Conservation (phyloP, 202 grass and related monocot genomes). For the Brachypodium distachyon region DNA sequence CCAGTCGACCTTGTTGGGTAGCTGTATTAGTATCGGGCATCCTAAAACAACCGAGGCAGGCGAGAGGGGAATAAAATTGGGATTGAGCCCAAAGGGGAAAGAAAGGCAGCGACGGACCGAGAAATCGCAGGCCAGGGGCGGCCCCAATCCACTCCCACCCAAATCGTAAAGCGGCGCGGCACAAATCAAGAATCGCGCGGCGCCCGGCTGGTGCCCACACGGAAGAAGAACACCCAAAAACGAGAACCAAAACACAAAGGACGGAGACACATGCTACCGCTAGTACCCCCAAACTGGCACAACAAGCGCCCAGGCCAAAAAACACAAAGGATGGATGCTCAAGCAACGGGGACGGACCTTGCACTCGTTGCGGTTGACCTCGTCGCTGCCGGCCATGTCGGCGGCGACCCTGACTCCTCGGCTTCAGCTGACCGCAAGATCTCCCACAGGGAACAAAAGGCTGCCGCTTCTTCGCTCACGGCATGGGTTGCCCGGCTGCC, state of each 20-base stretch:
- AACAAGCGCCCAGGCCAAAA: conserved; percentile 4
- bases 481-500: neutral
- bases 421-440: neutral
- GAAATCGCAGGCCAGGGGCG: conserved; percentile 46
- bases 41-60: conserved; percentile 27
- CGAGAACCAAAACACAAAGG: neutral
- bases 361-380: conserved; percentile 98
- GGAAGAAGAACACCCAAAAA: neutral
- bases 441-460: neutral
- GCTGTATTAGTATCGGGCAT: conserved; percentile 16
- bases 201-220: neutral
- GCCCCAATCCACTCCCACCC: conserved; percentile 34
- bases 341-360: conserved; percentile 34
- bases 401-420: neutral
- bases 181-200: conserved; percentile 16
- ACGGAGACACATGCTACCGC: neutral
- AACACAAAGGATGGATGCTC: neutral
- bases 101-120: conserved; percentile 43
- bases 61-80: conserved; percentile 31
- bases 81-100: conserved; percentile 45
- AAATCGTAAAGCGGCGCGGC: conserved; percentile 35
- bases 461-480: conserved; percentile 19
- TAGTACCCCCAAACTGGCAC: conserved; percentile 11
- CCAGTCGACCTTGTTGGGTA: conserved; percentile 26
- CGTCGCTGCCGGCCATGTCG: conserved; percentile 96